Evolutionary conservation across 1,139 yeast species (phyloP).

Genomic region (Hyphopichia pseudoburtonii): DNA sequence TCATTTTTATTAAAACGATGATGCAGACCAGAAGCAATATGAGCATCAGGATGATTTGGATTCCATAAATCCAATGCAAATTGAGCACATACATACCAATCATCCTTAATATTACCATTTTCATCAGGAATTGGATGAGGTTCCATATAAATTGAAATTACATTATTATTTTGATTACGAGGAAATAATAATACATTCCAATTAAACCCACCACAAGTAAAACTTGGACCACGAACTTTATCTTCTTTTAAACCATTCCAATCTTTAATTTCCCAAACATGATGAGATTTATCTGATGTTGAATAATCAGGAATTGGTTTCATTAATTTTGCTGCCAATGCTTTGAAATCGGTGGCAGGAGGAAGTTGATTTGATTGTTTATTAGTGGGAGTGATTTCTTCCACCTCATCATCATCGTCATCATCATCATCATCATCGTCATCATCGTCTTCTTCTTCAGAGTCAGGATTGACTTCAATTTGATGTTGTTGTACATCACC

Average conservation of each 20-base stretch:
- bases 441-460: slow-evolving; percentile 1
- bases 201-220: slow-evolving; percentile 64
- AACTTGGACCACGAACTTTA: slow-evolving; percentile 52
- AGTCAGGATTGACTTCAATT: slow-evolving; percentile 1
- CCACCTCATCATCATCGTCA: slow-evolving; percentile 1
- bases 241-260: slow-evolving; percentile 56
- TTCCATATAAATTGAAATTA: slow-evolving; percentile 63
- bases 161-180: slow-evolving; percentile 57
- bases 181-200: slow-evolving; percentile 84
- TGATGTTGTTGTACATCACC: neutral
- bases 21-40: slow-evolving; percentile 64
- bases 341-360: slow-evolving; percentile 32
- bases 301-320: slow-evolving; percentile 48
- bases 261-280: slow-evolving; percentile 75
- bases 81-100: slow-evolving; percentile 89
- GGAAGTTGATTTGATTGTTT: slow-evolving; percentile 12
- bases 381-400: neutral
- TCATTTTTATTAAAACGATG: slow-evolving; percentile 78
- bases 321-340: slow-evolving; percentile 32
- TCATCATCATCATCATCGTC: slow-evolving; percentile 3
- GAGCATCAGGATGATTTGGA: slow-evolving; percentile 65
- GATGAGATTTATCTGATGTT: slow-evolving; percentile 35
- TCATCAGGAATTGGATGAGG: slow-evolving; percentile 47
- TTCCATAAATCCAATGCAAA: slow-evolving; percentile 86
- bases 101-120: slow-evolving; percentile 34